These are phyloP conservation scores for Climacium dendroides DNA, from an alignment of 225 moss, liverwort and hornwort genomes.

Conservation along the genomic window DNA sequence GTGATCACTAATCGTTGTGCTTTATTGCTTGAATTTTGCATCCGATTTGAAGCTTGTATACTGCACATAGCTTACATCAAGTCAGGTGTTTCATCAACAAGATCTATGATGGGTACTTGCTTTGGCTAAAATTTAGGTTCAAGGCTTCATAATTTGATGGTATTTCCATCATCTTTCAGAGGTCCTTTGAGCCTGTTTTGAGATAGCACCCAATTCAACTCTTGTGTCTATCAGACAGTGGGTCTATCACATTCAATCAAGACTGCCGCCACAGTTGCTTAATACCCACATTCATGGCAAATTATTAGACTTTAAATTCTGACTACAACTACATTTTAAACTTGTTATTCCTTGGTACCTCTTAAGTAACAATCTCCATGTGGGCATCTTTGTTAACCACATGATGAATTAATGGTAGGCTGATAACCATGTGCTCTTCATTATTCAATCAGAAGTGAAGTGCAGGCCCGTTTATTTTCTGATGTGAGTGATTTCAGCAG, in stretches of 20 bases:
- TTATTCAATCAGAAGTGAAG: background rate
- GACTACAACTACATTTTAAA: background rate
- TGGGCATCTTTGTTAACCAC: background rate
- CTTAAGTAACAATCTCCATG: background rate
- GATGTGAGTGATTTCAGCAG: background rate
- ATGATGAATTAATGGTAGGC: background rate
- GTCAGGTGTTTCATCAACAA: background rate
- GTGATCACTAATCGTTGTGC: too few species aligned
- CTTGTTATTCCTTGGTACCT: background rate
- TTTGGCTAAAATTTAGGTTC: background rate
- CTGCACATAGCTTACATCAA: background rate
- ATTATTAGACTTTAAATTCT: background rate
- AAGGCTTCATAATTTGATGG: background rate
- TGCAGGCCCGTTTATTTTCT: background rate
- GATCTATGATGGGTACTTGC: background rate
- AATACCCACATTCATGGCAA: background rate
- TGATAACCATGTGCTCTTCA: constrained; percentile 1
- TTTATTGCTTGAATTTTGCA: background rate
- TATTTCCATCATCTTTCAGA: background rate
- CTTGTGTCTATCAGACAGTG: background rate
- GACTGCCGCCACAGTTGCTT: background rate
- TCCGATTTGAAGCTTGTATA: background rate
- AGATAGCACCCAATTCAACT: background rate
- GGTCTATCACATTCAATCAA: background rate
- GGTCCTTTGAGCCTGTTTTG: background rate